Conservation (phyloP, 306 rosid species). For the apple (Malus domestica) region DNA sequence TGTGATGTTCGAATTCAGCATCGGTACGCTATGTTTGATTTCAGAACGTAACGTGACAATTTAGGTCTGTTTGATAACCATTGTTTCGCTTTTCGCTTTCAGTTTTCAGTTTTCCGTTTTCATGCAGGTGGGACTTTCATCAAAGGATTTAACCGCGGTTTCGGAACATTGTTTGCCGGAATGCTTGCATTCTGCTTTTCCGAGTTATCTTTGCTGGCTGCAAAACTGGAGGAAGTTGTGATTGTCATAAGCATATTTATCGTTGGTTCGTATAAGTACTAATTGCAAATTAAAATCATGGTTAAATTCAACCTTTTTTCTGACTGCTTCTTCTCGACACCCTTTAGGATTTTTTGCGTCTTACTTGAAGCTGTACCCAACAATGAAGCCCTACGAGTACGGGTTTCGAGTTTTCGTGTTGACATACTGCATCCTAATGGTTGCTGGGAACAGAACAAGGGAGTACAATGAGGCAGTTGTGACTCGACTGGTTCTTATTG, state of each 20-base stretch:
- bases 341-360: constrained; percentile 40
- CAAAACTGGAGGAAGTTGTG: constrained; percentile 34
- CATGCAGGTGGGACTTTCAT: constrained; percentile 57
- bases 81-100: background rate
- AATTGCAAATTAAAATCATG: background rate
- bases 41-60: background rate
- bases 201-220: constrained; percentile 26
- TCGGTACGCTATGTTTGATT: constrained; percentile 28
- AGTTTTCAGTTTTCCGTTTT: background rate
- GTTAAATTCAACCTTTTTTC: background rate
- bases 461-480: constrained; percentile 19
- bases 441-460: constrained; percentile 43
- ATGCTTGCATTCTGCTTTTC: constrained; percentile 51
- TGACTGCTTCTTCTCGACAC: background rate
- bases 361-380: constrained; percentile 39
- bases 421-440: constrained; percentile 60
- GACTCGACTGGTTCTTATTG: constrained; percentile 48
- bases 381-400: constrained; percentile 66
- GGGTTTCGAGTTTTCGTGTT: constrained; percentile 66
- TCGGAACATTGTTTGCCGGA: constrained; percentile 65
- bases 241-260: constrained; percentile 39
- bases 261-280: constrained; percentile 30
- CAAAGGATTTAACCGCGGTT: constrained; percentile 65
- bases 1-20: constrained; percentile 65
- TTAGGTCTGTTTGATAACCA: background rate